Evolutionary conservation across 352 stramenopile genomes (phyloP).

Genomic region (Phytopythium cucurbitacearum): DNA sequence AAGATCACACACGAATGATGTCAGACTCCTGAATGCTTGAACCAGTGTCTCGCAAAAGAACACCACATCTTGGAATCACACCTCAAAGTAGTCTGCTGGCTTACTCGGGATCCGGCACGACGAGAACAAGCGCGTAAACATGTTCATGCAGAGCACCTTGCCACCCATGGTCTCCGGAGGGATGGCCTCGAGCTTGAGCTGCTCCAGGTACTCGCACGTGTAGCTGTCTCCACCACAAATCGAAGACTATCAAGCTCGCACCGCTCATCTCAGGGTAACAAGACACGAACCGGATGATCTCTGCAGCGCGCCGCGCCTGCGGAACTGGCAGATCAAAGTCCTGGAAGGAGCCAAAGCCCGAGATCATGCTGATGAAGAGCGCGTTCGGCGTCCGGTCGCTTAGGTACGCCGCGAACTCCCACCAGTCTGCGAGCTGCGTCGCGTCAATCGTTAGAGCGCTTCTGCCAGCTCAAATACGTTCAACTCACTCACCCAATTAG

Average conservation of each 20-base stretch:
- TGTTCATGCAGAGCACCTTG: constrained; percentile 86
- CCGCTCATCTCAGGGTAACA: background rate
- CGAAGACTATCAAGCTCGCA: constrained; percentile 22
- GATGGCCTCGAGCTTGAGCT: constrained; percentile 79
- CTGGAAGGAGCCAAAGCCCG: constrained; percentile 93
- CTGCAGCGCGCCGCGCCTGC: constrained; percentile 45
- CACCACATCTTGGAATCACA: background rate
- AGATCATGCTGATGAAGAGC: constrained; percentile 93
- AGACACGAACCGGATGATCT: constrained; percentile 38
- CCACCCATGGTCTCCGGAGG: constrained; percentile 85
- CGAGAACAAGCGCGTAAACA: constrained; percentile 88
- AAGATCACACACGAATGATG: background rate
- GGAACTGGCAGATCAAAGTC: constrained; percentile 74
- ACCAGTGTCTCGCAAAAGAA: too few relatives aligned
- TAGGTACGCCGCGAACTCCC: constrained; percentile 87
- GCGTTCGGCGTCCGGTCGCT: constrained; percentile 80
- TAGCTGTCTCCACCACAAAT: constrained; percentile 38
- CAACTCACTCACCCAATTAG: constrained; percentile 47
- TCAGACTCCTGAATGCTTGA: background rate
- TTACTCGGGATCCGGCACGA: constrained; percentile 83
- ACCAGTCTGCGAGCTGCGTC: constrained; percentile 85
- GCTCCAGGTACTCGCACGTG: constrained; percentile 83
- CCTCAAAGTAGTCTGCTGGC: constrained; percentile 46
- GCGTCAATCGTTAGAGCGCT: background rate
- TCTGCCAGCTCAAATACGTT: background rate